Base-by-base conservation (phyloP, 352 stramenopile genomes). In the Phytophthora fragariae region DNA sequence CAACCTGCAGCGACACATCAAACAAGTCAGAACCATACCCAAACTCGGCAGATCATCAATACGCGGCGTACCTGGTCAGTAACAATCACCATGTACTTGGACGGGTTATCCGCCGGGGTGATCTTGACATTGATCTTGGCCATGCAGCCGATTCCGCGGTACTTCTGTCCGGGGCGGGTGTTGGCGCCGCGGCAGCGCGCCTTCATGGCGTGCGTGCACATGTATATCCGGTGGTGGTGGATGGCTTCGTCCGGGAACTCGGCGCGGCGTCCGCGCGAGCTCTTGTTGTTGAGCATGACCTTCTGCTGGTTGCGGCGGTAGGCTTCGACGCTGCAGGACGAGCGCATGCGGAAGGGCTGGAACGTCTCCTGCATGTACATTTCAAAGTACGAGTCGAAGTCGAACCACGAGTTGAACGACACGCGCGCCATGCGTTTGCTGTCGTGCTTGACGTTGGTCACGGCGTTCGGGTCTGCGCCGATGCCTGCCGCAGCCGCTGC, bases 51-150 rank as follows among this genome's bases (percentile, higher is more conserved):
- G 35, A 15, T 41, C 35, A 14, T 15, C 35, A 15, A 37, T 4
- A 9, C 21, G 21, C 50, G 50, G 2, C 73, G 47, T 75, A 92
- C 88, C 86, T 95, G 88, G 66, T 95, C 88, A 4, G 88, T 95
- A 49, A 95, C 88, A 65, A 95, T 93, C 44, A 95, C 88, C 86
- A 93, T 93, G 73, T 95, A 95, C 82, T 93, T 93, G 78, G 73
- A 89, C 19, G 82, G 75, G 62, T 93, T 95, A 57, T 95, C 88
- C 4, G 86, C 90, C 29, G 88, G 86, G 17, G 82, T 93, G 70
- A 95, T 95, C 79, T 95, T 95, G 53, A 93, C 88, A 72, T 95
- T 95, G 66, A 95, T 95, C 79, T 95, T 95, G 63, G 88, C 86
- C 63, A 92, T 93, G 65, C 88, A 95, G 56, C 88, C 88, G 57